A percentile compares a stretch with the other conserved stretches of the same genome.
Evolutionary conservation across 495 filamentous ascomycete species (phyloP).

Genomic region (Hypoxylon perforatum): DNA sequence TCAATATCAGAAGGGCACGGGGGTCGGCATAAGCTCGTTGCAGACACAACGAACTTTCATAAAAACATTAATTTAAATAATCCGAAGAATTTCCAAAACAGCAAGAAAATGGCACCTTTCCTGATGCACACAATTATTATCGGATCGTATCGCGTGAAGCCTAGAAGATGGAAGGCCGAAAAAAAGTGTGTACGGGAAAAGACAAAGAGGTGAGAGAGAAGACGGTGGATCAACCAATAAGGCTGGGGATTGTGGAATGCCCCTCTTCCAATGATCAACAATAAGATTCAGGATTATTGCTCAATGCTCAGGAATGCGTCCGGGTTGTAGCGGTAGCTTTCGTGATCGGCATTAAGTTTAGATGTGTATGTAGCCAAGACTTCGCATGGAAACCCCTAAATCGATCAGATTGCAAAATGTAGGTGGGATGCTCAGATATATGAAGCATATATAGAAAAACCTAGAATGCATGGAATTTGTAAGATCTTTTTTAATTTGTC

Average conservation of each 20-base stretch:
- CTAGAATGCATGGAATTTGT: no score
- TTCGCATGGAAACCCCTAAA: background rate
- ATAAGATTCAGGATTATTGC: conserved; percentile 37
- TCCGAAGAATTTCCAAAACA: conserved; percentile 1
- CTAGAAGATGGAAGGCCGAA: background rate
- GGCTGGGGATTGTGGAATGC: conserved; percentile 23
- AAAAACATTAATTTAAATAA: conserved; percentile 22
- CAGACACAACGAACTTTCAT: conserved; percentile 13
- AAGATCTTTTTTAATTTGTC: no score
- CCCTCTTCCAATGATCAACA: conserved; percentile 39
- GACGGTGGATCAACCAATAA: conserved; percentile 25
- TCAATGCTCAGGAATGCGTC: conserved; percentile 35
- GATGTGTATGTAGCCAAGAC: conserved; percentile 1
- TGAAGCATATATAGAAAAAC: no score
- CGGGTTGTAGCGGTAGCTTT: conserved; percentile 17
- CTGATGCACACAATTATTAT: background rate
- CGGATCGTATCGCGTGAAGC: conserved; percentile 6
- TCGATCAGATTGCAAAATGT: background rate
- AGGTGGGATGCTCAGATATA: background rate
- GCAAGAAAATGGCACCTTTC: conserved; percentile 1
- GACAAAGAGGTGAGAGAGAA: conserved; percentile 14
- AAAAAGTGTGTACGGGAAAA: background rate
- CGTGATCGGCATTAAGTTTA: conserved; percentile 21
- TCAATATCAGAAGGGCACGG: conserved; percentile 1
- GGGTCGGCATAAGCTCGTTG: no score